Base-by-base conservation (phyloP, 768 basidiomycete species). In the Mycena filopes region DNA sequence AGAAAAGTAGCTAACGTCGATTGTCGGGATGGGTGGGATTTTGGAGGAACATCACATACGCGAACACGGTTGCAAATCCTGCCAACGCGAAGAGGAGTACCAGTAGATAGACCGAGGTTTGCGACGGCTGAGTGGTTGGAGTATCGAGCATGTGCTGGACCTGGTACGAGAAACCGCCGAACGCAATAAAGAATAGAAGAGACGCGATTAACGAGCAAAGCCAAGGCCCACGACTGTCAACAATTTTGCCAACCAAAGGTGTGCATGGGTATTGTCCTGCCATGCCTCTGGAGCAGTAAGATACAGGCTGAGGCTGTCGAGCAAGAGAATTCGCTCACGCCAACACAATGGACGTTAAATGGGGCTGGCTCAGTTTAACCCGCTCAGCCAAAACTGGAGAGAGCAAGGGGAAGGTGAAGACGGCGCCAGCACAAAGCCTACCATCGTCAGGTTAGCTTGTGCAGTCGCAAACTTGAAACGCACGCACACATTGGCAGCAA, bases 181-280 rank as follows among this genome's bases (percentile, higher is more conserved):
- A 93, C 20, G 90, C 89, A 21, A 77, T 55, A 0, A 84, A 77
- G 73, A 91, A 92, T 12, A 90, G 75, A 16, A 85, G 65, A 11
- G 87, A 85, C 0, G 91, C 84, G 18, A 86, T 71, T 45, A 92
- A 76, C 20, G 93, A 93, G 74, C 88, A 91, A 5, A 81, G 73
- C 74, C 89, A 84, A 38, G 93, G 87, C 0, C 93, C 93, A 70
- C 87, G 83, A 41, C 71, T 71, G 76, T 95, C 93, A 43, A 92
- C 81, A 2, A 89, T 73, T 66, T 86, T 89, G 48, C 93, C 93
- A 43, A 89, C 87, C 1, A 92, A 18, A 2, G 88, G 87, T 21
- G 90, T 86, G 62, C 92, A 82, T 3, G 92, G 91, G 74, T 95
- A 94, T 78, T 94, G 92, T 6, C 91, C 90, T 66, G 88, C 84